Evolutionary conservation across 495 filamentous ascomycete species (phyloP).

Genomic region (Talaromyces wortmannii): DNA sequence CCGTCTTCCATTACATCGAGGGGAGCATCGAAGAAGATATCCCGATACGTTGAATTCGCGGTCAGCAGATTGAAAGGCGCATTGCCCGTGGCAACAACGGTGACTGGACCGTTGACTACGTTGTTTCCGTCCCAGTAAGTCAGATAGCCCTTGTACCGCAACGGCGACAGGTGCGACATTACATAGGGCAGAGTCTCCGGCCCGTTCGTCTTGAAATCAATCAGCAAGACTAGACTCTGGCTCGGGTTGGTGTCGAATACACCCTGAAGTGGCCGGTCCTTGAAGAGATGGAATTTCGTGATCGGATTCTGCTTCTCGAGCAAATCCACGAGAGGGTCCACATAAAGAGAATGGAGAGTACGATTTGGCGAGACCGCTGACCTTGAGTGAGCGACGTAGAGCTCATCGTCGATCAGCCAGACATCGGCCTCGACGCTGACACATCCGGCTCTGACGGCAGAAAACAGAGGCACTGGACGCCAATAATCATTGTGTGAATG

Average conservation of each 20-base stretch:
- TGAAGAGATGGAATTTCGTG: conserved; percentile 23
- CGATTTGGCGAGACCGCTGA: conserved; percentile 31
- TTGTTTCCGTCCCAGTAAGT: conserved; percentile 40
- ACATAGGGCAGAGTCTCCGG: conserved; percentile 48
- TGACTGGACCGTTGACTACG: conserved; percentile 49
- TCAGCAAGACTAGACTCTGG: conserved; percentile 61
- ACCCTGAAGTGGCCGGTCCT: conserved; percentile 36
- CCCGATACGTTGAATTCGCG: conserved; percentile 37
- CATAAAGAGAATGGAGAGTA: conserved; percentile 49
- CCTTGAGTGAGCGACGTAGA: conserved; percentile 26
- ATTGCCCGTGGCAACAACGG: conserved; percentile 74
- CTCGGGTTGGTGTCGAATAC: conserved; percentile 42
- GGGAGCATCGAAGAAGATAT: conserved; percentile 59
- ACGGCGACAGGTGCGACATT: conserved; percentile 54
- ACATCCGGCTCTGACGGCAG: conserved; percentile 54
- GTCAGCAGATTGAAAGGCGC: conserved; percentile 61
- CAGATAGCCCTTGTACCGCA: conserved; percentile 56
- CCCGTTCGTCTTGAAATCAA: conserved; percentile 62
- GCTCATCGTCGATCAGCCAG: conserved; percentile 67
- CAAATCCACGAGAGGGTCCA: conserved; percentile 48
- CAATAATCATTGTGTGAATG: conserved; percentile 34
- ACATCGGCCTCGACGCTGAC: conserved; percentile 79
- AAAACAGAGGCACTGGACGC: conserved; percentile 43
- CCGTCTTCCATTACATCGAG: conserved; percentile 30
- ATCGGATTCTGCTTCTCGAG: conserved; percentile 42